These are phyloP conservation scores for Xanthoconium stramineum DNA, from an alignment of 768 basidiomycete genomes.

Conservation along the genomic window DNA sequence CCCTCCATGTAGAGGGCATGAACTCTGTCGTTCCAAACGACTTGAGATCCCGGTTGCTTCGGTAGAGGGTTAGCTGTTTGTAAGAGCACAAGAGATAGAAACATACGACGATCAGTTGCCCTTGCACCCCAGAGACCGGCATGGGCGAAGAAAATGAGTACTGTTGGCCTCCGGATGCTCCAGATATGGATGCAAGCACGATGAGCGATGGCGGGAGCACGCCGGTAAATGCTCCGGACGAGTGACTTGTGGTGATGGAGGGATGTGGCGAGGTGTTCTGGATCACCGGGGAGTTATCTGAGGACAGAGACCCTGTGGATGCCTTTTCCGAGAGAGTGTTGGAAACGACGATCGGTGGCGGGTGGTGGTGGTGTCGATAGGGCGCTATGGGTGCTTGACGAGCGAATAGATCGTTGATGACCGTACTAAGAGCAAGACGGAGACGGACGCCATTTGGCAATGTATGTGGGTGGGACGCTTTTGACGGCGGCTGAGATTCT, in stretches of 20 bases:
- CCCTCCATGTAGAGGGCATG: slow-evolving; percentile 56
- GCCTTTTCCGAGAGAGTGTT: slow-evolving; percentile 24
- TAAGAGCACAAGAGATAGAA: neutral
- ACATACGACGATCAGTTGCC: slow-evolving; percentile 16
- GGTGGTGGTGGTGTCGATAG: slow-evolving; percentile 33
- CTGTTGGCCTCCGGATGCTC: slow-evolving; percentile 9
- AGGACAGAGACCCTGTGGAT: slow-evolving; percentile 22
- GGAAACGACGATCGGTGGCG: slow-evolving; percentile 34
- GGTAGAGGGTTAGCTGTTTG: neutral
- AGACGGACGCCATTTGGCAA: slow-evolving; percentile 81
- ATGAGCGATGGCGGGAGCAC: slow-evolving; percentile 30
- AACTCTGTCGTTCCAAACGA: slow-evolving; percentile 39
- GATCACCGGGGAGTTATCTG: slow-evolving; percentile 21
- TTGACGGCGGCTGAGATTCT: slow-evolving; percentile 16
- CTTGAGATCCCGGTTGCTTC: slow-evolving; percentile 16
- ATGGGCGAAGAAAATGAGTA: slow-evolving; percentile 4
- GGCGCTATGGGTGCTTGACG: slow-evolving; percentile 53
- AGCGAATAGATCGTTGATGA: slow-evolving; percentile 81
- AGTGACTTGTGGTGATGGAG: slow-evolving; percentile 18
- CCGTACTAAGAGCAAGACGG: slow-evolving; percentile 67
- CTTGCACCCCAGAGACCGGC: slow-evolving; percentile 2
- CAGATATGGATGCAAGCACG: slow-evolving; percentile 29
- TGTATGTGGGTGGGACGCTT: slow-evolving; percentile 50
- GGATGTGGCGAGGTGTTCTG: slow-evolving; percentile 24
- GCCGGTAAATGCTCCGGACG: slow-evolving; percentile 15